A percentile compares a stretch with the other conserved stretches of the same genome.
phyloP scores from a whole-genome alignment of 2,329 filamentous ascomycete species.

The Ophiostoma australiae region DNA sequence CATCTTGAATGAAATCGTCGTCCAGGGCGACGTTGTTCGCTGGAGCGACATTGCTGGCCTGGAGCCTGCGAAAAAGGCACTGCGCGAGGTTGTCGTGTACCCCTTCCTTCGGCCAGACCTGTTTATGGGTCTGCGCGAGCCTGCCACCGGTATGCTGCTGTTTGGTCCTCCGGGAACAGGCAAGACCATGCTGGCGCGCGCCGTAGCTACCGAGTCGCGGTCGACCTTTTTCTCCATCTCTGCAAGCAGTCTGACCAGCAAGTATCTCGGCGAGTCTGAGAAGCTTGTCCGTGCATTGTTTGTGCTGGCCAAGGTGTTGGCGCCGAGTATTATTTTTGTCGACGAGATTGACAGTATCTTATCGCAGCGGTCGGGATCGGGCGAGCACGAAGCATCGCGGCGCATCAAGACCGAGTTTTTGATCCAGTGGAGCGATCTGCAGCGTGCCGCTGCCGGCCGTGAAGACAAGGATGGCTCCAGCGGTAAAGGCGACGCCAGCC shows the following conservation, averaged over 20 bases:
- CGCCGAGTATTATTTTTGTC: slow-evolving; percentile 95
- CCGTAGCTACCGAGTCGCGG: slow-evolving; percentile 88
- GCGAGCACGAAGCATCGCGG: slow-evolving; percentile 87
- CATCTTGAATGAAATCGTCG: slow-evolving; percentile 92
- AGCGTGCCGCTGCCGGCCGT: slow-evolving; percentile 77
- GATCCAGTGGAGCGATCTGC: slow-evolving; percentile 94
- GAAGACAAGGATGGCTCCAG: slow-evolving; percentile 62
- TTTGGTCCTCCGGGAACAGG: slow-evolving; percentile 97
- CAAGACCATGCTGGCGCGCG: slow-evolving; percentile 95
- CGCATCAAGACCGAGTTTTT: slow-evolving; percentile 97
- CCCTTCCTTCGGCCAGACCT: slow-evolving; percentile 92
- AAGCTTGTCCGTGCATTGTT: slow-evolving; percentile 94
- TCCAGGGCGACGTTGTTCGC: slow-evolving; percentile 88
- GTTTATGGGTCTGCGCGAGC: slow-evolving; percentile 92
- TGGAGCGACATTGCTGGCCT: slow-evolving; percentile 93
- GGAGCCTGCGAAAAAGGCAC: slow-evolving; percentile 80
- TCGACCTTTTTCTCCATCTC: slow-evolving; percentile 98
- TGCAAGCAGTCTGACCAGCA: slow-evolving; percentile 87
- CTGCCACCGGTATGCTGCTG: slow-evolving; percentile 87
- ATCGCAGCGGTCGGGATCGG: slow-evolving; percentile 73
- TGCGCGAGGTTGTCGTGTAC: slow-evolving; percentile 95
- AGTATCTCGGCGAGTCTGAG: slow-evolving; percentile 93
- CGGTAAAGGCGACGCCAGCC: slow-evolving; percentile 71
- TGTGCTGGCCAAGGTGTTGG: slow-evolving; percentile 77
- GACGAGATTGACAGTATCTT: slow-evolving; percentile 96